A percentile compares a stretch with the other conserved stretches of the same genome.
Conservation (phyloP, 2,329 filamentous ascomycete species). For the Diaporthe caulivora region DNA sequence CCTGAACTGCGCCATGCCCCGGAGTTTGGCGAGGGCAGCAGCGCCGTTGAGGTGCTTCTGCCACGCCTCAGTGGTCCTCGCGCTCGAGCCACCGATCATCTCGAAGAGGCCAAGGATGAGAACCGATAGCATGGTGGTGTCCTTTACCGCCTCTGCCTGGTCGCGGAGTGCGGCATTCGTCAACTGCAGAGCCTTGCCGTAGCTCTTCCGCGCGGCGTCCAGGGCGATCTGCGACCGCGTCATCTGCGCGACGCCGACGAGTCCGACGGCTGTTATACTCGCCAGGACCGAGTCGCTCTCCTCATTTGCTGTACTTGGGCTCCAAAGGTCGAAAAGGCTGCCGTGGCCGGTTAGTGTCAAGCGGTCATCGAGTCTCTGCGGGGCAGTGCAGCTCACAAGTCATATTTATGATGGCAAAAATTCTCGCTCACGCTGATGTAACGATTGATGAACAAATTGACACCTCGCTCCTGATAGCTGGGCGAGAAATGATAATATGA, state of each 20-base stretch:
- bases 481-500: constrained; percentile 31
- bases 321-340: constrained; percentile 64
- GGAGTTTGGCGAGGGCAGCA: constrained; percentile 61
- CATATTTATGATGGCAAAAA: constrained; percentile 62
- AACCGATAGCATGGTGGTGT: constrained; percentile 65
- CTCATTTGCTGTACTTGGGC: constrained; percentile 52
- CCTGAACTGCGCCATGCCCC: constrained; percentile 61
- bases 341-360: not conserved
- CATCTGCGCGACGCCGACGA: constrained; percentile 63
- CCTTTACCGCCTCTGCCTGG: constrained; percentile 57
- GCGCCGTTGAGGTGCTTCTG: constrained; percentile 67
- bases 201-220: constrained; percentile 62
- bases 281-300: constrained; percentile 61
- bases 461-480: constrained; percentile 34
- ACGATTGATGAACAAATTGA: constrained; percentile 34
- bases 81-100: constrained; percentile 58
- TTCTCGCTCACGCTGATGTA: constrained; percentile 46
- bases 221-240: constrained; percentile 57
- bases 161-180: constrained; percentile 63
- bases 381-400: constrained; percentile 50
- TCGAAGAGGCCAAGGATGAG: constrained; percentile 68
- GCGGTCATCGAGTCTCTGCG: not conserved
- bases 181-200: constrained; percentile 63
- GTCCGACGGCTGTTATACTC: constrained; percentile 67
- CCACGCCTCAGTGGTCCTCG: constrained; percentile 63